These are phyloP conservation scores for Penicillium goetzii DNA, from an alignment of 495 filamentous ascomycete species.

Conservation along the genomic window DNA sequence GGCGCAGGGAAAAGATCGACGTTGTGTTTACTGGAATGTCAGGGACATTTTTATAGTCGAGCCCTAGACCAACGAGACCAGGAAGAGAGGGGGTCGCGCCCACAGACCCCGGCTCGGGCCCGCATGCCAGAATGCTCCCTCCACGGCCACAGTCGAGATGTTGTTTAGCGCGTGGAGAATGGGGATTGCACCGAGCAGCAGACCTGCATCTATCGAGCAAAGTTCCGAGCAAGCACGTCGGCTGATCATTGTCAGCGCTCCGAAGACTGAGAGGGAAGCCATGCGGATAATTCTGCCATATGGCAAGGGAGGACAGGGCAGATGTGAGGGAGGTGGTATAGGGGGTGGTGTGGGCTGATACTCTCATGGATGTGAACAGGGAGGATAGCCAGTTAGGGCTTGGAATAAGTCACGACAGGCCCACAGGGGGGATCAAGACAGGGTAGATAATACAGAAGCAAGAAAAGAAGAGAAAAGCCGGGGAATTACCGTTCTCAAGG, in stretches of 20 bases:
- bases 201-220: slow-evolving; percentile 26
- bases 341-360: slow-evolving; percentile 8
- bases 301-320: slow-evolving; percentile 14
- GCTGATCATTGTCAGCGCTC: slow-evolving; percentile 31
- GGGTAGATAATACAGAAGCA: not conserved
- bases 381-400: slow-evolving; percentile 3
- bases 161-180: slow-evolving; percentile 19
- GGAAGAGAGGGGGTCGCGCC: slow-evolving; percentile 16
- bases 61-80: slow-evolving; percentile 20
- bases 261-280: slow-evolving; percentile 10
- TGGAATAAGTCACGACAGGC: too few species aligned
- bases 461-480: not conserved
- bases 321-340: slow-evolving; percentile 21
- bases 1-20: slow-evolving; percentile 29
- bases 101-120: slow-evolving; percentile 20
- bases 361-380: slow-evolving; percentile 4
- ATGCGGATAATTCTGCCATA: slow-evolving; percentile 27
- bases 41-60: slow-evolving; percentile 39
- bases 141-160: slow-evolving; percentile 16
- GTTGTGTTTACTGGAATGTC: slow-evolving; percentile 41
- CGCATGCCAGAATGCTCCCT: slow-evolving; percentile 34
- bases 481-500: not conserved
- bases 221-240: slow-evolving; percentile 25
- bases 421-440: not conserved
- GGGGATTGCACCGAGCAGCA: slow-evolving; percentile 27